These are phyloP conservation scores for Penicillium aurantiogriseum DNA, from an alignment of 2,329 filamentous ascomycete species.

Conservation along the genomic window DNA sequence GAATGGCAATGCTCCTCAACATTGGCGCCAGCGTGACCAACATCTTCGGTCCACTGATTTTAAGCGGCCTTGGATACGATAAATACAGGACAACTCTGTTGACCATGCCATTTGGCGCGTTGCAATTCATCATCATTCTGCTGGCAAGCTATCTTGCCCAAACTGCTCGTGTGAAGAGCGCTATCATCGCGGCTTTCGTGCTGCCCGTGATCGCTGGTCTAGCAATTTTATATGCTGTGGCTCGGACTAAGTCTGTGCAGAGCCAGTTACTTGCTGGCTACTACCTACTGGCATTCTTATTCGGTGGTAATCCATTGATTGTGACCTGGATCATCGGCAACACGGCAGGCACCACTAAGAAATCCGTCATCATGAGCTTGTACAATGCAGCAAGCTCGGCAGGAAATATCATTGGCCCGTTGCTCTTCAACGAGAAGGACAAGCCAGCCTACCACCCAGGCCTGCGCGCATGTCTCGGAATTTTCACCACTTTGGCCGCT, in stretches of 20 bases:
- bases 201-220: conserved; percentile 61
- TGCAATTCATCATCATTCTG: conserved; percentile 62
- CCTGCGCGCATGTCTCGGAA: conserved; percentile 50
- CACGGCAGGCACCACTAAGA: conserved; percentile 67
- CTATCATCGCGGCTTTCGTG: conserved; percentile 54
- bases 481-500: conserved; percentile 51
- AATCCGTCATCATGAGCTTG: conserved; percentile 61
- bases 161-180: conserved; percentile 57
- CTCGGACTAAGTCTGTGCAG: conserved; percentile 43
- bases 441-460: conserved; percentile 60
- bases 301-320: conserved; percentile 64
- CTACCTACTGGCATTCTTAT: conserved; percentile 66
- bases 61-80: conserved; percentile 60
- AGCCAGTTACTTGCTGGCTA: conserved; percentile 58
- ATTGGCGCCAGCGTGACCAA: conserved; percentile 63
- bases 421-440: conserved; percentile 59
- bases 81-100: conserved; percentile 59
- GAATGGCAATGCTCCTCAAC: conserved; percentile 61
- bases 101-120: conserved; percentile 65
- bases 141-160: conserved; percentile 59
- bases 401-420: conserved; percentile 66
- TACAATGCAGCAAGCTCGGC: conserved; percentile 62
- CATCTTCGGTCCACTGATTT: conserved; percentile 64
- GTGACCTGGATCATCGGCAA: conserved; percentile 69
- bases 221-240: conserved; percentile 55